Conservation (phyloP, 169 alveolate species). For the Plasmodium chabaudi region DNA sequence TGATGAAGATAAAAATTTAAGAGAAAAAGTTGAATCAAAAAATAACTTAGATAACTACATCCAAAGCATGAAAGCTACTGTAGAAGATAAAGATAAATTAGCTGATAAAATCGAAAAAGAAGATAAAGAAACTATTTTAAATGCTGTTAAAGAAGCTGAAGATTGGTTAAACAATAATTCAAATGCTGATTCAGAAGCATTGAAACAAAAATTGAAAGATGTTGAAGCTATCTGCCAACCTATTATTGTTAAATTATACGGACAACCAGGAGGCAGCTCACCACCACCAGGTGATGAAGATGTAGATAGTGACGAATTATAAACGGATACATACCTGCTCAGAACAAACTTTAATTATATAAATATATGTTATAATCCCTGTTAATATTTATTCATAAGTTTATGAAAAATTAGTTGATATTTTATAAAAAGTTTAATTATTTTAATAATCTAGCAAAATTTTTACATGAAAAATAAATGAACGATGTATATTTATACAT, state of each 20-base stretch:
- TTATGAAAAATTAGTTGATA: not conserved
- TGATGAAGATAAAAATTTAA: conserved; percentile 94
- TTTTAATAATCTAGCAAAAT: no score
- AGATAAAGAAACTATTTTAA: conserved; percentile 91
- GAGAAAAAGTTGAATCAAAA: conserved; percentile 94
- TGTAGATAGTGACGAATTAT: conserved; percentile 82
- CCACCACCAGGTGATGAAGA: conserved; percentile 85
- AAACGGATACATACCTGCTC: not conserved
- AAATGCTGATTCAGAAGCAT: conserved; percentile 94
- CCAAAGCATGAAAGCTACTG: conserved; percentile 94
- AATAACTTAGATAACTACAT: conserved; percentile 94
- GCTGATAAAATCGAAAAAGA: conserved; percentile 93
- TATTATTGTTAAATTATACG: conserved; percentile 94
- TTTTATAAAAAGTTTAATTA: no score
- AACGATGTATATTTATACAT: not conserved
- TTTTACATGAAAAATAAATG: no score
- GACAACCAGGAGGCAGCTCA: conserved; percentile 89
- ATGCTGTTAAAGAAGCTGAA: conserved; percentile 93
- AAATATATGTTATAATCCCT: not conserved
- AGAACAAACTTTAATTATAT: not conserved
- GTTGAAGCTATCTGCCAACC: conserved; percentile 97
- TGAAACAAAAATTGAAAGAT: conserved; percentile 93
- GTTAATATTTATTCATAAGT: not conserved
- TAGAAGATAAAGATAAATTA: conserved; percentile 94
- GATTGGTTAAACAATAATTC: conserved; percentile 94